Conservation (phyloP, 257 asterid species). For the Ilex aquifolium region DNA sequence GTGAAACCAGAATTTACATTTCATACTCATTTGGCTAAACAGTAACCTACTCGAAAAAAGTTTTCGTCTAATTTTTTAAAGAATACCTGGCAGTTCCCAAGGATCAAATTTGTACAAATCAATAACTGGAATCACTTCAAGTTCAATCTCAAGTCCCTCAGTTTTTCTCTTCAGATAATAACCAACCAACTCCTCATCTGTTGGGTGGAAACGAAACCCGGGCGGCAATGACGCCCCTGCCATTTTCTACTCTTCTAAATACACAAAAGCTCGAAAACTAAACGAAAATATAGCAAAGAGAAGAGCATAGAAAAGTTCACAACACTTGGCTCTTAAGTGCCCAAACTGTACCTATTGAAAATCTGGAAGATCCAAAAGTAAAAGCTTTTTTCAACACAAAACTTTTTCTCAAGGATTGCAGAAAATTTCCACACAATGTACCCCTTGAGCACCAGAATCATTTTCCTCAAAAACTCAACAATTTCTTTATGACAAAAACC, state of each 20-base stretch:
- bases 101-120: conserved; percentile 1
- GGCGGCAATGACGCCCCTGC: conserved; percentile 1
- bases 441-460: conserved; percentile 29
- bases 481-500: conserved; percentile 4
- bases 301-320: neutral
- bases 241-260: conserved; percentile 4
- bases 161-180: conserved; percentile 2
- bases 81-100: neutral
- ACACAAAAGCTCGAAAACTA: neutral
- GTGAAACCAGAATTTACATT: no score
- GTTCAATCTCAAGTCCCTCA: neutral
- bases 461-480: conserved; percentile 23
- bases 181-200: neutral
- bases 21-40: no score
- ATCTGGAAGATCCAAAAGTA: conserved; percentile 51
- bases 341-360: conserved; percentile 34
- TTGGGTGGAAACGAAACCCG: neutral
- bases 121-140: neutral
- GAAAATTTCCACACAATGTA: conserved; percentile 30
- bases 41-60: no score
- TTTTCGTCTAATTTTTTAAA: no score
- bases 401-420: conserved; percentile 26
- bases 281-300: no score
- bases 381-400: conserved; percentile 34
- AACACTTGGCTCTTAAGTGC: conserved; percentile 17